Conservation (phyloP, 2,329 filamentous ascomycete genomes). For the Phaeomoniella chlamydospora region DNA sequence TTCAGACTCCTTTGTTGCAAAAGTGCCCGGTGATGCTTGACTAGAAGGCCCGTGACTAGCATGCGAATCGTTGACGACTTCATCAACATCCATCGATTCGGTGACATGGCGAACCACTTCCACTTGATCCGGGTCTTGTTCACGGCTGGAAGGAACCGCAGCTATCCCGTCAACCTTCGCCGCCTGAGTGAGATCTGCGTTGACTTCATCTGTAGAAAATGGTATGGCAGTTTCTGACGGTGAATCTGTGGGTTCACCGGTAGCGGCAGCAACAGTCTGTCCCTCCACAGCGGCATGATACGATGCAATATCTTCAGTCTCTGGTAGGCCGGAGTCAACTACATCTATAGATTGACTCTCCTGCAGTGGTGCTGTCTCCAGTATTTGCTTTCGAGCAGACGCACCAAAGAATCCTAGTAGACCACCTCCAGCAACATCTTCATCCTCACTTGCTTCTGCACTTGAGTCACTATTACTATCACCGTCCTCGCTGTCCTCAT, state of each 20-base stretch:
- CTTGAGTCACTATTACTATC: slow-evolving; percentile 22
- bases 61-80: slow-evolving; percentile 10
- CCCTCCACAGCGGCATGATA: background rate
- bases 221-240: background rate
- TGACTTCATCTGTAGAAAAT: slow-evolving; percentile 18
- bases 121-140: slow-evolving; percentile 4
- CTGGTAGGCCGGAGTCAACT: background rate
- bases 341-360: slow-evolving; percentile 5
- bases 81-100: slow-evolving; percentile 3
- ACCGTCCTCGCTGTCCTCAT: background rate
- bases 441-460: slow-evolving; percentile 29
- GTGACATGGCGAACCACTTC: slow-evolving; percentile 2
- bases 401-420: slow-evolving; percentile 30
- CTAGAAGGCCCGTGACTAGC: slow-evolving; percentile 20
- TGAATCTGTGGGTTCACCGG: background rate
- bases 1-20: slow-evolving; percentile 28
- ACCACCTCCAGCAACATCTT: slow-evolving; percentile 21
- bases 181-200: slow-evolving; percentile 19
- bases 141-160: slow-evolving; percentile 1
- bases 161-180: slow-evolving; percentile 13
- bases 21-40: slow-evolving; percentile 26
- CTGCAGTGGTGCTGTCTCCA: slow-evolving; percentile 8
- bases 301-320: background rate
- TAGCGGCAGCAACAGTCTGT: background rate
- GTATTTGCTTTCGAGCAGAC: slow-evolving; percentile 22